Evolutionary conservation across 768 basidiomycete species (phyloP).

Genomic region (Rhodotorula paludigena): DNA sequence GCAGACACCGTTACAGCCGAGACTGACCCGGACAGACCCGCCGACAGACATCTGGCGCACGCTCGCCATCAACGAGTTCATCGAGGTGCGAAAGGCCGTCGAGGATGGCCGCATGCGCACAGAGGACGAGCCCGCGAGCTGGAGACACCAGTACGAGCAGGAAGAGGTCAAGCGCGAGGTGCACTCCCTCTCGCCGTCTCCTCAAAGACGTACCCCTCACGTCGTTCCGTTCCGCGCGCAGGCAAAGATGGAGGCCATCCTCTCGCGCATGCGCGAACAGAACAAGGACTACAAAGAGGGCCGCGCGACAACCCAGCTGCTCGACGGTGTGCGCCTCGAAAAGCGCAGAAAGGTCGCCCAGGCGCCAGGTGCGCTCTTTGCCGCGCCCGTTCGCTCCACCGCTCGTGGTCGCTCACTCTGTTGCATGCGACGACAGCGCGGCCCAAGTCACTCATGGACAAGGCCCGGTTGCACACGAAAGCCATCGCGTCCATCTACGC

Average conservation of each 20-base stretch:
- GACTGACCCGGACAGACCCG: not conserved
- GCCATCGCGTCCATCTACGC: constrained; percentile 27
- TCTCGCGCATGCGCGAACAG: constrained; percentile 4
- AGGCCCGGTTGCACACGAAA: constrained; percentile 11
- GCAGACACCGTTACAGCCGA: not conserved
- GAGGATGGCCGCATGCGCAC: constrained; percentile 11
- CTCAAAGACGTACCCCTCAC: not conserved
- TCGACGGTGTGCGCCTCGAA: constrained; percentile 11
- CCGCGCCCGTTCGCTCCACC: not conserved
- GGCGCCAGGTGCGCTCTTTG: not conserved
- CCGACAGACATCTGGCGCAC: constrained; percentile 20
- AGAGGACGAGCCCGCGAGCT: constrained; percentile 7
- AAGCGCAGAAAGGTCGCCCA: constrained; percentile 7
- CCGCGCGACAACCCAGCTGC: constrained; percentile 4
- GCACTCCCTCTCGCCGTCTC: not conserved
- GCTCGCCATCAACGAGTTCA: constrained; percentile 27
- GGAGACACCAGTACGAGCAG: constrained; percentile 9
- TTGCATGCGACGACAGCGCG: not conserved
- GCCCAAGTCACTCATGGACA: constrained; percentile 23
- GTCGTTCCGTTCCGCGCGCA: not conserved
- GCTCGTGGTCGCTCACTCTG: accelerated
- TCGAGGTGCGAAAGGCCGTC: constrained; percentile 23
- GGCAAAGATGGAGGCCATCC: constrained; percentile 11
- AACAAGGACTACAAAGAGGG: not conserved
- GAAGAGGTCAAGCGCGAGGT: constrained; percentile 23